A percentile compares a stretch with the other conserved stretches of the same genome.
These are phyloP conservation scores for Fusarium mundagurra DNA, from an alignment of 2,329 filamentous ascomycete genomes.

Conservation along the genomic window DNA sequence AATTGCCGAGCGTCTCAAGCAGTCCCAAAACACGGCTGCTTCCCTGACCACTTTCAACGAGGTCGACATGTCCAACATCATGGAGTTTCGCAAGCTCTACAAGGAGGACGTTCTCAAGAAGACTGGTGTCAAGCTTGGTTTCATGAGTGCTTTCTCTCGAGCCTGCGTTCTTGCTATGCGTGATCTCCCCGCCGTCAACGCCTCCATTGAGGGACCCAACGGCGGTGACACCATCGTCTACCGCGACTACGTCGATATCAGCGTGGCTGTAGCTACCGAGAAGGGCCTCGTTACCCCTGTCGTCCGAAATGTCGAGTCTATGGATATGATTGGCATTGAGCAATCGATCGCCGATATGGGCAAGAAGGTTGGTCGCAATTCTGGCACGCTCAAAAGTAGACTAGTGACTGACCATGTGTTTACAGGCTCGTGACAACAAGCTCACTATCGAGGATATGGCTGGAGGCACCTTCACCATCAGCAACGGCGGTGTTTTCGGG, in stretches of 20 bases:
- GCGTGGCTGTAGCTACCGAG: slow-evolving; percentile 95
- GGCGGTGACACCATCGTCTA: slow-evolving; percentile 98
- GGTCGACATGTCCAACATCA: slow-evolving; percentile 97
- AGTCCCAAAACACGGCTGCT: slow-evolving; percentile 97
- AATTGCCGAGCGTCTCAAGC: slow-evolving; percentile 97
- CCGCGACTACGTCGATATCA: slow-evolving; percentile 97
- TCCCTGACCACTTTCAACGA: slow-evolving; percentile 99
- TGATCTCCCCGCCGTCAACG: slow-evolving; percentile 94
- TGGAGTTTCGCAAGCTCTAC: slow-evolving; percentile 97
- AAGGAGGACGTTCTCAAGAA: slow-evolving; percentile 97
- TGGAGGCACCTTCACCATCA: slow-evolving; percentile 97
- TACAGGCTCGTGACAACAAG: slow-evolving; percentile 87
- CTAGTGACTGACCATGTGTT: neutral
- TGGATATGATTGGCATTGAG: slow-evolving; percentile 92
- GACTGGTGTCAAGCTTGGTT: slow-evolving; percentile 97
- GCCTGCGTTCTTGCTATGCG: slow-evolving; percentile 92
- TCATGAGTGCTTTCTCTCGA: slow-evolving; percentile 97
- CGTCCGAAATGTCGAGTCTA: slow-evolving; percentile 88
- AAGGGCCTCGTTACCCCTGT: slow-evolving; percentile 98
- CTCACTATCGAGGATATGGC: slow-evolving; percentile 99
- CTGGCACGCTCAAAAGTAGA: too few species aligned
- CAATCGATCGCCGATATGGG: slow-evolving; percentile 91
- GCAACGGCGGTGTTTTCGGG: slow-evolving; percentile 96
- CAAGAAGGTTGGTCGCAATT: slow-evolving; percentile 75
- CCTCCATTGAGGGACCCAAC: slow-evolving; percentile 94